phyloP scores from a whole-genome alignment of 2,329 filamentous ascomycete species.

The Fonsecaea pugnacius region DNA sequence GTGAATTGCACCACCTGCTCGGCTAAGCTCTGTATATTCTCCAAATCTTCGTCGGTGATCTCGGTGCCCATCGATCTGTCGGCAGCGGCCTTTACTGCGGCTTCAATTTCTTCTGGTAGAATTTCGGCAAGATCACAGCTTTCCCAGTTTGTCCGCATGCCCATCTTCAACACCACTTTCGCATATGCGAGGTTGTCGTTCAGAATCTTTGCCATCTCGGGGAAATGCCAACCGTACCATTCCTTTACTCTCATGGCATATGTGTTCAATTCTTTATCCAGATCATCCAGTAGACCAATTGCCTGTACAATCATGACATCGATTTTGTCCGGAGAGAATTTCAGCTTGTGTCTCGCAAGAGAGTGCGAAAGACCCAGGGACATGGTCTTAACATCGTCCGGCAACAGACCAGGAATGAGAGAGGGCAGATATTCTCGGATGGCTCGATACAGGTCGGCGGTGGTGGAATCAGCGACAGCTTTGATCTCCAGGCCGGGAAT shows the following conservation, averaged over 20 bases:
- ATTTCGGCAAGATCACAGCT: slow-evolving; percentile 82
- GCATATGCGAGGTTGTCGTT: slow-evolving; percentile 97
- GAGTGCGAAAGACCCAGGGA: slow-evolving; percentile 95
- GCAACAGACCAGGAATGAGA: slow-evolving; percentile 83
- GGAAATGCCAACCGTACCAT: slow-evolving; percentile 99
- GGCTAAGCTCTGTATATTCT: slow-evolving; percentile 88
- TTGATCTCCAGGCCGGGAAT: slow-evolving; percentile 85
- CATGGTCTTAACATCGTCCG: slow-evolving; percentile 90
- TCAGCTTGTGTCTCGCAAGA: slow-evolving; percentile 94
- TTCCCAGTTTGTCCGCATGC: slow-evolving; percentile 80
- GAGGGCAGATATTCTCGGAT: slow-evolving; percentile 90
- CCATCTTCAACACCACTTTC: slow-evolving; percentile 83
- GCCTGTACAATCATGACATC: slow-evolving; percentile 99
- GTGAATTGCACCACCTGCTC: slow-evolving; percentile 92
- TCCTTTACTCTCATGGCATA: slow-evolving; percentile 99
- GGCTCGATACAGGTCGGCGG: slow-evolving; percentile 88
- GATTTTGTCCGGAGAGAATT: slow-evolving; percentile 98
- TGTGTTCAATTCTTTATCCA: slow-evolving; percentile 98
- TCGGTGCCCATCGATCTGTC: slow-evolving; percentile 99
- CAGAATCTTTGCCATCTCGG: slow-evolving; percentile 94
- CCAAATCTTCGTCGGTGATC: slow-evolving; percentile 87
- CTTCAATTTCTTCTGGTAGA: slow-evolving; percentile 92
- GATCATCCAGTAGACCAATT: slow-evolving; percentile 87
- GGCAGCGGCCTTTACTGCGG: slow-evolving; percentile 86
- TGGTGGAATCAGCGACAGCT: slow-evolving; percentile 78